phyloP scores from a whole-genome alignment of 129 eudicot genomes.

The Ambrosia trifida region DNA sequence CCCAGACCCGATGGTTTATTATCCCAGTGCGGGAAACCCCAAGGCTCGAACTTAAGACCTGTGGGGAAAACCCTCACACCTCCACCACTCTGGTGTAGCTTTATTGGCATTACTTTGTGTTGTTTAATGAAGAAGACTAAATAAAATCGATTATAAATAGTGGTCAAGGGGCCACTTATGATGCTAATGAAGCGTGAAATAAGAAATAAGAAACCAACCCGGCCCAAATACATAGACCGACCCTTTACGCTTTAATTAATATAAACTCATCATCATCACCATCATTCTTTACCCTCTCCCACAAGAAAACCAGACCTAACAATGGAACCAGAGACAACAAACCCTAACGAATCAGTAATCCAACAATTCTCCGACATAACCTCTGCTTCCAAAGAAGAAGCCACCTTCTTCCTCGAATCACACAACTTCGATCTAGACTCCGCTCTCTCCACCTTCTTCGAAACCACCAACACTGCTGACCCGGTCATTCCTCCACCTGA shows the following conservation, averaged over 20 bases:
- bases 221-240: neutral
- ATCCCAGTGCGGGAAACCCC: too few relatives aligned
- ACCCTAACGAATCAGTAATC: constrained; percentile 32
- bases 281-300: constrained; percentile 18
- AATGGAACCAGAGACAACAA: constrained; percentile 39
- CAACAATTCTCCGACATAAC: constrained; percentile 53
- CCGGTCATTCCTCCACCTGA: too few relatives aligned
- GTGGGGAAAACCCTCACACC: too few relatives aligned
- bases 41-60: too few relatives aligned
- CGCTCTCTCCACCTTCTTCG: constrained; percentile 75
- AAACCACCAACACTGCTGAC: constrained; percentile 35
- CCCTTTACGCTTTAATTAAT: neutral
- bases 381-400: constrained; percentile 54
- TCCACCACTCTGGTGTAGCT: too few relatives aligned
- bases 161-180: too few relatives aligned
- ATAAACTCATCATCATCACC: neutral
- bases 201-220: neutral
- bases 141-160: too few relatives aligned
- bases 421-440: constrained; percentile 72
- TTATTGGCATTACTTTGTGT: too few relatives aligned
- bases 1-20: too few relatives aligned
- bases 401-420: constrained; percentile 63
- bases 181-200: too few relatives aligned
- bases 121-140: too few relatives aligned
- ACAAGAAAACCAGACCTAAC: constrained; percentile 18